Evolutionary conservation across 768 basidiomycete species (phyloP), one percentile per base, ranked within the genome.

Genomic region (Leccinum disarticulatum): DNA sequence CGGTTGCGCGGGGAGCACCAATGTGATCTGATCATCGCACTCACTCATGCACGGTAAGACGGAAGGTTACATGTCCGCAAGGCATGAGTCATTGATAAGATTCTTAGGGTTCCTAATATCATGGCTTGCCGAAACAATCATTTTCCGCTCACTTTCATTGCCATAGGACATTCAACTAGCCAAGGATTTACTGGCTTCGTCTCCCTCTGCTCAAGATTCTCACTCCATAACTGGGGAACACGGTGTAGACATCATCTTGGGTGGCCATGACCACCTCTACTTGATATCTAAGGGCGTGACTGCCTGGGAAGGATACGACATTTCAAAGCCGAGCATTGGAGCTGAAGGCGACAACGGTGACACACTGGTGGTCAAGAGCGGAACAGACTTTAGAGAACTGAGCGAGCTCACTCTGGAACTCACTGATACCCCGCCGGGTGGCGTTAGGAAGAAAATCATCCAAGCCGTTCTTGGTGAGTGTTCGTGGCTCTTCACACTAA

Each of bases 201-300:
- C 88, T 4, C 84, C 88, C 2, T 74, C 79, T 14, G 78, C 76
- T 17, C 87, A 87, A 67, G 54, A 75, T 31, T 59, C 60, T 4
- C 66, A 66, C 4, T 64, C 81, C 2, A 78, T 88, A 43, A 74
- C 74, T n/a, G 70, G 74, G 46, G 69, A 77, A 51, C 93, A 96
- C 63, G 93, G 93, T 6, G 88, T 87, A 3, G 93, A 95, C 68
- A 74, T 95, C 30, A 73, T 95, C 46, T 81, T 95, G 2, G 93
- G 93, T 4, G 93, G 93, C 2, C 93, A 96, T 66, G 93, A 96
- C 69, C 93, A 96, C 63, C 75, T 89, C 2, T 93, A 91, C 74
- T 93, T 83, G 68, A 81, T 84, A 43, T 84, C 87, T 36, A 83
- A 80, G 64, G 91, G 89, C 11, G 81, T 84, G 14, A 80, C 76